Evolutionary conservation across 1,284 basidiomycete species (phyloP).

Genomic region (Cystobasidium pallidum): DNA sequence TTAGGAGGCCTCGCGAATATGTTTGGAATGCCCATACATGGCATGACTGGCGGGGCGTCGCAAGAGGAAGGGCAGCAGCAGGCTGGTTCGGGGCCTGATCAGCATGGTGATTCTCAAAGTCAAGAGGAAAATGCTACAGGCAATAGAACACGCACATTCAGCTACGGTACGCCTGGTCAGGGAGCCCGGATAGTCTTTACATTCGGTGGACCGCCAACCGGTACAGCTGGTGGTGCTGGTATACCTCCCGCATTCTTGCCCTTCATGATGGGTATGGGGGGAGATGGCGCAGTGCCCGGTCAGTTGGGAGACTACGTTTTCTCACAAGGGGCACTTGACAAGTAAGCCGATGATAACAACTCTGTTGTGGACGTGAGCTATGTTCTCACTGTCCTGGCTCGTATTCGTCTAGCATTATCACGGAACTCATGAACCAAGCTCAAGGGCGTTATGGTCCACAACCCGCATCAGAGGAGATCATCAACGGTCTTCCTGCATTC

Average conservation of each 20-base stretch:
- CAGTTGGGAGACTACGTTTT: slow-evolving; percentile 45
- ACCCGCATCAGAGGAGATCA: slow-evolving; percentile 43
- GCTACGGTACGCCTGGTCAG: slow-evolving; percentile 22
- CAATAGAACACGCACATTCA: not conserved
- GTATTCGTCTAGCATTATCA: slow-evolving; percentile 30
- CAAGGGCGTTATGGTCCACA: slow-evolving; percentile 42
- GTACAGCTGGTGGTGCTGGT: not conserved
- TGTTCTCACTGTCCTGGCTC: not conserved
- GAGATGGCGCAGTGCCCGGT: slow-evolving; percentile 20
- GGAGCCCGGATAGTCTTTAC: slow-evolving; percentile 26
- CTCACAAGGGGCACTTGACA: slow-evolving; percentile 36
- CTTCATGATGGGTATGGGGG: slow-evolving; percentile 14
- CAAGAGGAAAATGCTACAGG: not conserved
- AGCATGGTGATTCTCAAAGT: not conserved
- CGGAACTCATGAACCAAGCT: slow-evolving; percentile 42
- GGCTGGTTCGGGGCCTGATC: not conserved
- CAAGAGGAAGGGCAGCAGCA: slow-evolving; percentile 10
- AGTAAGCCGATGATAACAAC: slow-evolving; percentile 4
- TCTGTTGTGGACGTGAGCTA: not conserved
- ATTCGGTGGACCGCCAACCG: slow-evolving; percentile 9
- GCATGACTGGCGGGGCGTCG: not conserved
- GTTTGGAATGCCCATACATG: slow-evolving; percentile 18
- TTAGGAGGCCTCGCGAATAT: slow-evolving; percentile 30
- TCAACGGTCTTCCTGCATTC: slow-evolving; percentile 34
- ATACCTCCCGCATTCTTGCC: slow-evolving; percentile 21